Conservation (phyloP, 2,329 filamentous ascomycete genomes). For the Alternaria infectoria region DNA sequence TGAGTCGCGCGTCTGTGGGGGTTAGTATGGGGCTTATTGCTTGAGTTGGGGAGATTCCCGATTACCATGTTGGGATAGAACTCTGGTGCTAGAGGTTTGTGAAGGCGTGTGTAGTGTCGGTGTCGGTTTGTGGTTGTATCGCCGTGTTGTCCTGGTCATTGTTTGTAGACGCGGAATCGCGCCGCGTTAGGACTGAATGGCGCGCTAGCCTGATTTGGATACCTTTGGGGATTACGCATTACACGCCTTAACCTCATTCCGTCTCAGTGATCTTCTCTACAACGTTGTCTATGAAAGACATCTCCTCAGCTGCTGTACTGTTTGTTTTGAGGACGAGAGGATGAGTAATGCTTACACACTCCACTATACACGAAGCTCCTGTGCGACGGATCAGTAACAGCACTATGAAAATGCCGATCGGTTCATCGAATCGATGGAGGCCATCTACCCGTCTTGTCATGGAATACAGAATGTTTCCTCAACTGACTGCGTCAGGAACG, state of each 20-base stretch:
- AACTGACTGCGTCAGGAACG: neutral
- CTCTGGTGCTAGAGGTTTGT: no score
- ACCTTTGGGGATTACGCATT: neutral
- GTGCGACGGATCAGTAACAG: neutral
- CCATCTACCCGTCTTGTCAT: neutral
- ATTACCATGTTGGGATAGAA: neutral
- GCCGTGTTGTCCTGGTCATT: neutral
- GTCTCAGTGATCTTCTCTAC: neutral
- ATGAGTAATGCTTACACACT: neutral
- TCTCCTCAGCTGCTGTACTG: neutral
- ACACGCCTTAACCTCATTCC: neutral
- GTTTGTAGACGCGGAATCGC: neutral
- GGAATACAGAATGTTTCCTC: neutral
- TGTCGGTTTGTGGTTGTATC: neutral
- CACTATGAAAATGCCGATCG: neutral
- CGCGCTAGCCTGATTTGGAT: constrained; percentile 3
- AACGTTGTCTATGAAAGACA: accelerated
- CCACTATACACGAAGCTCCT: neutral
- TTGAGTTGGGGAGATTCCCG: no score
- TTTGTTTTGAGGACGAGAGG: neutral
- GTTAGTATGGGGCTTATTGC: constrained; percentile 1
- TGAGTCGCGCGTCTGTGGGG: constrained; percentile 70
- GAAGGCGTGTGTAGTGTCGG: neutral
- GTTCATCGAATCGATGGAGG: neutral
- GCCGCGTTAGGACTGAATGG: constrained; percentile 4